Evolutionary conservation across 495 filamentous ascomycete species (phyloP).

Genomic region (Eremomyces bilateralis): DNA sequence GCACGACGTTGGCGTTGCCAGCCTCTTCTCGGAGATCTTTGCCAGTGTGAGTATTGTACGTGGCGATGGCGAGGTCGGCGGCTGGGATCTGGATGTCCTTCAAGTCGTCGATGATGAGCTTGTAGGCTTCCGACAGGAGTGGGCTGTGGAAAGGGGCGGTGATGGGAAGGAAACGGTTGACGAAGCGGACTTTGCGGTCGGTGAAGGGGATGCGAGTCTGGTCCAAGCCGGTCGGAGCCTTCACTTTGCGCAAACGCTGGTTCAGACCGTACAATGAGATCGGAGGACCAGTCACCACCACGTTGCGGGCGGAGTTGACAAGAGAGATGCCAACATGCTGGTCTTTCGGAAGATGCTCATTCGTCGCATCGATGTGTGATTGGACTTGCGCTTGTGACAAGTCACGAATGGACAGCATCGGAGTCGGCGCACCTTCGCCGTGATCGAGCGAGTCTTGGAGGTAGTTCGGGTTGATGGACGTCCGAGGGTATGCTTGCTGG

Average conservation of each 20-base stretch:
- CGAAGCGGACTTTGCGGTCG: constrained; percentile 85
- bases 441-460: constrained; percentile 89
- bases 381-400: constrained; percentile 67
- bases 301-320: constrained; percentile 87
- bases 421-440: constrained; percentile 82
- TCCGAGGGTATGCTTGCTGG: constrained; percentile 89
- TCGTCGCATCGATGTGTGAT: constrained; percentile 86
- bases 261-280: constrained; percentile 93
- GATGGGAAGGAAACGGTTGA: constrained; percentile 92
- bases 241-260: constrained; percentile 79
- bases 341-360: constrained; percentile 79
- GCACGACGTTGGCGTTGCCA: constrained; percentile 46
- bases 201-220: constrained; percentile 90
- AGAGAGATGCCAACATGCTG: constrained; percentile 89
- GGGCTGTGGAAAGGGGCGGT: constrained; percentile 95
- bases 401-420: constrained; percentile 94
- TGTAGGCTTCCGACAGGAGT: constrained; percentile 60
- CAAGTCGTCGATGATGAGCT: constrained; percentile 65
- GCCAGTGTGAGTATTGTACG: constrained; percentile 74
- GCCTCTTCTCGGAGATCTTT: constrained; percentile 45
- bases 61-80: constrained; percentile 49
- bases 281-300: constrained; percentile 91
- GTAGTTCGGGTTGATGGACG: constrained; percentile 73
- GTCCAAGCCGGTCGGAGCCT: constrained; percentile 87
- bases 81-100: constrained; percentile 54